Percentiles rank a stretch among this genome's conserved stretches.
Evolutionary conservation across 352 stramenopile genomes (phyloP).

Genomic region (Phytophthora pseudosyringae): DNA sequence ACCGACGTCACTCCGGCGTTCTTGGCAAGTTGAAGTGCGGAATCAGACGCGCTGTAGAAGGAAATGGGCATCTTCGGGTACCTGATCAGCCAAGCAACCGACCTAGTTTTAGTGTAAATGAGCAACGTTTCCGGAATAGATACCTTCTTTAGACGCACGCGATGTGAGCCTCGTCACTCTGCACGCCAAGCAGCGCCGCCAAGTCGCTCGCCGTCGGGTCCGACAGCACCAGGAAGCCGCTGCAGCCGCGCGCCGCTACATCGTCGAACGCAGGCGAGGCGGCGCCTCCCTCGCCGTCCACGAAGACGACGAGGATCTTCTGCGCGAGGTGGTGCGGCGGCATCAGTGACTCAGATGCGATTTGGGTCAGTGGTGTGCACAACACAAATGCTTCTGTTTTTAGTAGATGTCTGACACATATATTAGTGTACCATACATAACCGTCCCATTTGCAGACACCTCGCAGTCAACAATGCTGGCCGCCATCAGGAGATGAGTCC

Average conservation of each 20-base stretch:
- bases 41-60: slow-evolving; percentile 58
- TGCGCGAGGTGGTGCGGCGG: slow-evolving; percentile 44
- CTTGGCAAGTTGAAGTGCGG: slow-evolving; percentile 40
- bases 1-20: slow-evolving; percentile 44
- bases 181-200: slow-evolving; percentile 44
- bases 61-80: slow-evolving; percentile 67
- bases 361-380: too few species aligned
- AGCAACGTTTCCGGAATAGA: background rate
- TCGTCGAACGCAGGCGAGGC: slow-evolving; percentile 38
- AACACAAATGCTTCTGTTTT: too few species aligned
- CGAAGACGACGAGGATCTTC: slow-evolving; percentile 62
- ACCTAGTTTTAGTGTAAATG: background rate
- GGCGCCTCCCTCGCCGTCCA: slow-evolving; percentile 33
- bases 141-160: slow-evolving; percentile 36
- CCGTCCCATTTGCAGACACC: slow-evolving; percentile 21
- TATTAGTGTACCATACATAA: slow-evolving; percentile 5
- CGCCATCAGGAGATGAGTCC: slow-evolving; percentile 19
- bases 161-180: slow-evolving; percentile 27
- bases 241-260: slow-evolving; percentile 57
- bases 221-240: slow-evolving; percentile 58
- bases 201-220: slow-evolving; percentile 32
- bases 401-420: background rate
- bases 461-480: slow-evolving; percentile 6
- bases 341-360: slow-evolving; percentile 36
- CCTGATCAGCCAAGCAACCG: slow-evolving; percentile 30